A percentile compares a stretch with the other conserved stretches of the same genome.
Evolutionary conservation across 345 rosid species (phyloP).

Genomic region (Psidium friedrichsthalianum): DNA sequence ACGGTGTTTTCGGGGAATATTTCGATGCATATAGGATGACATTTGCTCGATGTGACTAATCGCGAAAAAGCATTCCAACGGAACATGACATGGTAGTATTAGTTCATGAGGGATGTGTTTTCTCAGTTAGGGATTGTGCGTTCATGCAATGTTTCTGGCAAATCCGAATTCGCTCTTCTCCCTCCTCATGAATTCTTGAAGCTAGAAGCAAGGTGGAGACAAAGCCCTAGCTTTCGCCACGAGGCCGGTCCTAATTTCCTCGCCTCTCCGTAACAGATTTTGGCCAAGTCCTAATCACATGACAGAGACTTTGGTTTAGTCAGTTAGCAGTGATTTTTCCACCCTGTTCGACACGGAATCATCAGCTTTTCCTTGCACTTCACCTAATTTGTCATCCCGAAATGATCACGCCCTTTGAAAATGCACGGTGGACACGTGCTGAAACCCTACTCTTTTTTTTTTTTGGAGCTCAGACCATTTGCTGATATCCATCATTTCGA

Average conservation of each 20-base stretch:
- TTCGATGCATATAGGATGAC: background rate
- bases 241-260: constrained; percentile 10
- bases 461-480: background rate
- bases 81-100: background rate
- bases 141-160: background rate
- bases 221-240: constrained; percentile 10
- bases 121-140: background rate
- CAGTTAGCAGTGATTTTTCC: background rate
- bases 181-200: background rate
- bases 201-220: background rate
- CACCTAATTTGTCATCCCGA: constrained; percentile 3
- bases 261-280: constrained; percentile 3
- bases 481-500: background rate
- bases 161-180: background rate
- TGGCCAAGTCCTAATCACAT: constrained; percentile 13
- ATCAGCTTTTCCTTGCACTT: constrained; percentile 1
- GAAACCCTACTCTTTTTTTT: background rate
- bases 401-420: background rate
- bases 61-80: background rate
- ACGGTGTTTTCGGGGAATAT: background rate
- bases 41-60: background rate
- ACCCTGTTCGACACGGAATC: constrained; percentile 2
- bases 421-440: background rate
- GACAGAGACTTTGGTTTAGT: constrained; percentile 8
- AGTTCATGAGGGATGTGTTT: background rate